phyloP scores from a whole-genome alignment of 2,329 filamentous ascomycete genomes.

The Taxawa tesnikishii region DNA sequence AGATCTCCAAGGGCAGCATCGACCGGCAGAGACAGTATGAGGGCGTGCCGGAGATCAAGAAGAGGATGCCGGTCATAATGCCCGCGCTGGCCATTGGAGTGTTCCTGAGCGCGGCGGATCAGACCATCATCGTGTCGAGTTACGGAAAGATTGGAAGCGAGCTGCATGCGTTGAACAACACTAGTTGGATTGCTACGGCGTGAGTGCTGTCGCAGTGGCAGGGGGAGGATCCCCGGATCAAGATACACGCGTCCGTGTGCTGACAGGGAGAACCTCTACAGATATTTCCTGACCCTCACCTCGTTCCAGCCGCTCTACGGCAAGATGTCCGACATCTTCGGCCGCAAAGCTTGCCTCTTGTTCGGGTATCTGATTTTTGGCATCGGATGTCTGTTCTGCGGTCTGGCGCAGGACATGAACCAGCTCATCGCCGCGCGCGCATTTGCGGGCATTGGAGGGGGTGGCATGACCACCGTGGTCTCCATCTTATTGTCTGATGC shows the following conservation, averaged over 20 bases:
- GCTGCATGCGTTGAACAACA: conserved; percentile 59
- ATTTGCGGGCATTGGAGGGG: conserved; percentile 54
- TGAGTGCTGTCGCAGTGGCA: too few relatives aligned
- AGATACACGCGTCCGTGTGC: too few relatives aligned
- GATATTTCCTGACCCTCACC: conserved; percentile 60
- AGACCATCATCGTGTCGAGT: conserved; percentile 66
- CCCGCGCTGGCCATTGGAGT: conserved; percentile 52
- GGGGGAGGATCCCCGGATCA: too few relatives aligned
- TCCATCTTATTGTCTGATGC: conserved; percentile 60
- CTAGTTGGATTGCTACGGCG: conserved; percentile 61
- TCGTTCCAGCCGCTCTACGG: conserved; percentile 66
- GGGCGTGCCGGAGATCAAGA: conserved; percentile 35
- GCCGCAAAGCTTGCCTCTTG: conserved; percentile 52
- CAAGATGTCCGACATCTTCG: conserved; percentile 59
- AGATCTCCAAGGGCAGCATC: conserved; percentile 17
- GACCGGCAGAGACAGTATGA: conserved; percentile 24
- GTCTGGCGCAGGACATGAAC: conserved; percentile 49
- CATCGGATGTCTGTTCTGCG: conserved; percentile 51
- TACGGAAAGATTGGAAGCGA: conserved; percentile 69
- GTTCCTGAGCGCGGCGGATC: conserved; percentile 61
- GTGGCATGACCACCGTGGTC: conserved; percentile 59
- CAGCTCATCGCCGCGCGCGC: conserved; percentile 55
- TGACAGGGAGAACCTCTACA: conserved; percentile 16
- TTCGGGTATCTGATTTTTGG: conserved; percentile 54
- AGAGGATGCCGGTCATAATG: conserved; percentile 36